phyloP scores from a whole-genome alignment of 495 filamentous ascomycete species.

The Podospora sp. region DNA sequence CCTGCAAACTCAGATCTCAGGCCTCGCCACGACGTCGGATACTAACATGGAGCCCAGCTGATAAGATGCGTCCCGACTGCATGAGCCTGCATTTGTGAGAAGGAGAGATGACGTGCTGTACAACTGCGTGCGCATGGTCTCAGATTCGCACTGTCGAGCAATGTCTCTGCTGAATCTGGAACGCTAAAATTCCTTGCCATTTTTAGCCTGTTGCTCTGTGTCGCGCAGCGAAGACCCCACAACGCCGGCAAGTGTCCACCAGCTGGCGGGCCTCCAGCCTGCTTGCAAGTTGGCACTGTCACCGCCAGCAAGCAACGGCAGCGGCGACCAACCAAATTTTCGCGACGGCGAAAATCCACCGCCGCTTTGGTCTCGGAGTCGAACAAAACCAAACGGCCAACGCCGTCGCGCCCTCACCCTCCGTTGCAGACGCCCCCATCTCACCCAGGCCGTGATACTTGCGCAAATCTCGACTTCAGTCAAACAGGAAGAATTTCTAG shows the following conservation, averaged over 20 bases:
- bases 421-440: background rate
- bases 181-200: conserved; percentile 20
- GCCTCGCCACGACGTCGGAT: conserved; percentile 8
- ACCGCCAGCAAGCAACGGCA: background rate
- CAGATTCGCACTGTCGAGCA: background rate
- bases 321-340: background rate
- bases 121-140: background rate
- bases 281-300: background rate
- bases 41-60: conserved; percentile 4
- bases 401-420: background rate
- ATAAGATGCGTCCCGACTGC: background rate
- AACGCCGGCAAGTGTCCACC: conserved; percentile 1
- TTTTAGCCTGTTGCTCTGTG: conserved; percentile 24
- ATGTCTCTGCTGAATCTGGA: conserved; percentile 15
- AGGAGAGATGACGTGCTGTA: conserved; percentile 11
- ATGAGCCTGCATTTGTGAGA: conserved; percentile 14
- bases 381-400: background rate
- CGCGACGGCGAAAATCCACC: background rate
- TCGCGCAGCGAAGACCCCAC: conserved; percentile 15
- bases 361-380: conserved; percentile 1
- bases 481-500: background rate
- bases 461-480: background rate
- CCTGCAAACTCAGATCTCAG: background rate
- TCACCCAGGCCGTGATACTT: background rate
- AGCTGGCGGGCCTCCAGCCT: background rate